Base-by-base conservation (phyloP, 2,329 filamentous ascomycete species). In the Penicillium sp. region DNA sequence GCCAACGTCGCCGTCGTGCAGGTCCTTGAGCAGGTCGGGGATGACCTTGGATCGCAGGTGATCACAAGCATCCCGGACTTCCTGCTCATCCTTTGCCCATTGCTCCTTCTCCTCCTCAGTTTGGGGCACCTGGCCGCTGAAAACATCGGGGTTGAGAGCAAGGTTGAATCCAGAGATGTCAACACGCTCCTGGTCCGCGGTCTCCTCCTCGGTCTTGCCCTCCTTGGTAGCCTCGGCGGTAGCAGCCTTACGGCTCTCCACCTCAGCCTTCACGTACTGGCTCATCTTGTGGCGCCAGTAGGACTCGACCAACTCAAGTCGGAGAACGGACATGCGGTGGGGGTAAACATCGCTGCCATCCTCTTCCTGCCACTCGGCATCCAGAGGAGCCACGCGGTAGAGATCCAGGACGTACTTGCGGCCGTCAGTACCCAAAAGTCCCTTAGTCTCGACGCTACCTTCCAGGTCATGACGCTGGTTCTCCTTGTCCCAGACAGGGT, bases 401-500 rank as follows among this genome's bases (percentile, higher is more conserved):
- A 99, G 80, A 70, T 99, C 94, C 50, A 99, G 84, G n/a, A 97
- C 91, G 72, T 99, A 99, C 74, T 96, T 97, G 68, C 94, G 86
- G 38, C 93, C 94, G 71, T 99, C 94, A 1, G 94, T 99, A 48
- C 94, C 94, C 67, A 99, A 82, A n/a, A 99, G 81, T 53, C 94
- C 94, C 81, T 99, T 99, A 53, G 94, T 99, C 78, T 99, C 94
- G 15, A 99, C 93, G 69, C 93, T 97, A 41, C 90, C 91, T 75
- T 97, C 93, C 4, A 99, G 82, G 61, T 97, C 91, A 69, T 96
- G 92, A 61, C 89, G 86, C 77, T 92, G 89, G 65, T 88, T 86
- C 67, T 96, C 91, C 82, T 97, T 97, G 77, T 99, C 94, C 94
- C 94, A 99, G 4, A 99, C 96, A 44, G 92, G 82, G 74, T 99